Evolutionary conservation across 371 early-diverging fungal genomes (phyloP).

Genomic region (Actinomortierella wolfii): DNA sequence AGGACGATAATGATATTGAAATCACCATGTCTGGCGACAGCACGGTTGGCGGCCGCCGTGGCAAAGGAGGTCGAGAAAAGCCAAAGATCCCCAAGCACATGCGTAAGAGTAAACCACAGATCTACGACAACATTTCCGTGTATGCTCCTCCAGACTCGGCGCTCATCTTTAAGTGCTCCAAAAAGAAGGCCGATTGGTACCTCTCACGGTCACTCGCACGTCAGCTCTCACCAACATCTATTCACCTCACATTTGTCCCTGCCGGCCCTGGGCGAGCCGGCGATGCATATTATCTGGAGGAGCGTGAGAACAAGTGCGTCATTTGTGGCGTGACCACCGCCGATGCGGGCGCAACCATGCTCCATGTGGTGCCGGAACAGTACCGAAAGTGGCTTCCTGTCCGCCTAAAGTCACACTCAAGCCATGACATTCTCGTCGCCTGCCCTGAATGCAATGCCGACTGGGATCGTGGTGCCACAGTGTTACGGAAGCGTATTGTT

Average conservation of each 20-base stretch:
- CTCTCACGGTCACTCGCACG: conserved; percentile 40
- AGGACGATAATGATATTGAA: conserved; percentile 23
- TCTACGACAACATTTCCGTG: conserved; percentile 45
- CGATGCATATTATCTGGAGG: conserved; percentile 42
- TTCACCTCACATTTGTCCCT: conserved; percentile 41
- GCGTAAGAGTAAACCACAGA: conserved; percentile 29
- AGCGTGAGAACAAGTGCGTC: conserved; percentile 45
- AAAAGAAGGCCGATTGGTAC: conserved; percentile 43
- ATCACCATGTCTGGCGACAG: conserved; percentile 12
- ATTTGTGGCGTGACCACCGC: conserved; percentile 27
- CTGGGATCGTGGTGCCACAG: conserved; percentile 34
- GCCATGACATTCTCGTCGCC: conserved; percentile 39
- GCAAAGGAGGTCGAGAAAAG: background rate
- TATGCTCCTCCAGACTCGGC: conserved; percentile 41
- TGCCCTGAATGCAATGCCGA: conserved; percentile 39
- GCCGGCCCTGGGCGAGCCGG: conserved; percentile 39
- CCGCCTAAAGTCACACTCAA: conserved; percentile 43
- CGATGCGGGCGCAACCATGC: conserved; percentile 35
- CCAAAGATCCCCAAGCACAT: conserved; percentile 32
- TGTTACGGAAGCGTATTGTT: conserved; percentile 31
- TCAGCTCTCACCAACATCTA: conserved; percentile 27
- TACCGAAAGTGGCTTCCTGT: conserved; percentile 46
- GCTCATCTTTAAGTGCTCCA: conserved; percentile 43
- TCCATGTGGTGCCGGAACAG: conserved; percentile 47
- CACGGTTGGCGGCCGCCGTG: too few relatives aligned